These are phyloP conservation scores for Penicillium silybi DNA, from an alignment of 495 filamentous ascomycete species.

Conservation along the genomic window DNA sequence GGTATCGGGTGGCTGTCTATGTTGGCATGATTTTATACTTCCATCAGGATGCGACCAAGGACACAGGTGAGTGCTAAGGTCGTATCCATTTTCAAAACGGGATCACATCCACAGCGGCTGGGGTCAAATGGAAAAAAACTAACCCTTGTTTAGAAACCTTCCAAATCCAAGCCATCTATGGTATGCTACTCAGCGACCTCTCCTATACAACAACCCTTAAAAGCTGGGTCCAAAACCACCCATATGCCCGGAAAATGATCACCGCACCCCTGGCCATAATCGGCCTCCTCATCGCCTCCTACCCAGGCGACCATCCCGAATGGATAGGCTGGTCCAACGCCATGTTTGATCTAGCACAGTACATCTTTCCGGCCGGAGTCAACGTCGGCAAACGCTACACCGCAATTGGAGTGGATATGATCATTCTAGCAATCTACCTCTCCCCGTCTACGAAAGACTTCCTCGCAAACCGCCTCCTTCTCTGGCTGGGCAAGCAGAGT, in stretches of 20 bases:
- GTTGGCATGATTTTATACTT: constrained; percentile 52
- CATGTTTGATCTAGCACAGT: constrained; percentile 42
- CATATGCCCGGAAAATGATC: constrained; percentile 57
- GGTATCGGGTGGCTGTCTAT: constrained; percentile 53
- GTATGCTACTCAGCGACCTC: constrained; percentile 61
- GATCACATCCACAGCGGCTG: background rate
- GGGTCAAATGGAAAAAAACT: background rate
- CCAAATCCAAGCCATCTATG: constrained; percentile 60
- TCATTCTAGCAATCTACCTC: constrained; percentile 56
- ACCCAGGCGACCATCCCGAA: constrained; percentile 56
- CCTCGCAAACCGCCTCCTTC: constrained; percentile 54
- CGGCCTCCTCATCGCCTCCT: constrained; percentile 59
- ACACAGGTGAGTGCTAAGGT: constrained; percentile 24
- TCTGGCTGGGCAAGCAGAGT: constrained; percentile 65
- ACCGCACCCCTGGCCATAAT: constrained; percentile 54
- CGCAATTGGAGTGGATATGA: constrained; percentile 56
- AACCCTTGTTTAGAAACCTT: constrained; percentile 33
- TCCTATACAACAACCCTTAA: constrained; percentile 17
- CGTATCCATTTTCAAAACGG: background rate
- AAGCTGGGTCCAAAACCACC: constrained; percentile 31
- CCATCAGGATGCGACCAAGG: constrained; percentile 39
- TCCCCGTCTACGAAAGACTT: constrained; percentile 53
- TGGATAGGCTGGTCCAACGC: constrained; percentile 57
- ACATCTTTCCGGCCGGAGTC: constrained; percentile 53
- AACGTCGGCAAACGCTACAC: constrained; percentile 52